Percentiles rank a stretch among this genome's conserved stretches.
These are phyloP conservation scores for Litchi chinensis DNA, from an alignment of 345 rosid species.

Conservation along the genomic window DNA sequence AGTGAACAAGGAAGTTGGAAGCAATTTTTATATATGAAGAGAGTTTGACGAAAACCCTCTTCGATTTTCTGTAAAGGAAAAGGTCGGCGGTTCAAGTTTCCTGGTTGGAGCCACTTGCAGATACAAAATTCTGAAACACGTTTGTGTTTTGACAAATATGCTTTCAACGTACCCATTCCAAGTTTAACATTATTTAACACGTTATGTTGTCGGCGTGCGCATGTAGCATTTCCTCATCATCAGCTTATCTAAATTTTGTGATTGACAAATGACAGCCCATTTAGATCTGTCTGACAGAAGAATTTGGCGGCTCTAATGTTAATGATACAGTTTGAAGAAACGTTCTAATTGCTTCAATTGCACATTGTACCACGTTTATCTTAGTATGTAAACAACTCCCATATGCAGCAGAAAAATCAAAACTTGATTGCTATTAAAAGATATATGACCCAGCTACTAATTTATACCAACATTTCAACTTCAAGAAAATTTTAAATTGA, in stretches of 20 bases:
- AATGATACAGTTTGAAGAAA: too few species aligned
- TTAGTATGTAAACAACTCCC: too few species aligned
- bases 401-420: background rate
- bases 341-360: background rate
- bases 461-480: too few species aligned
- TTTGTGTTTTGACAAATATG: background rate
- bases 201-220: slow-evolving; percentile 23
- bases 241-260: background rate
- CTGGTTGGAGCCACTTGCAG: slow-evolving; percentile 13
- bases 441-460: too few species aligned
- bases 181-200: slow-evolving; percentile 3
- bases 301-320: background rate
- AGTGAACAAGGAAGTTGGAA: background rate
- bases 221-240: background rate
- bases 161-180: background rate
- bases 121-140: background rate
- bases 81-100: slow-evolving; percentile 22
- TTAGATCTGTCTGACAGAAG: background rate
- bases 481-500: too few species aligned
- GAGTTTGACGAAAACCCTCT: background rate
- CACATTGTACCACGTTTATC: background rate
- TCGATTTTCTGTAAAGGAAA: background rate
- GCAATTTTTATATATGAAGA: background rate
- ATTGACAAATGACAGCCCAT: background rate
- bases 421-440: background rate